phyloP scores from a whole-genome alignment of 352 stramenopile species.

The Phytophthora chlamydospora region DNA sequence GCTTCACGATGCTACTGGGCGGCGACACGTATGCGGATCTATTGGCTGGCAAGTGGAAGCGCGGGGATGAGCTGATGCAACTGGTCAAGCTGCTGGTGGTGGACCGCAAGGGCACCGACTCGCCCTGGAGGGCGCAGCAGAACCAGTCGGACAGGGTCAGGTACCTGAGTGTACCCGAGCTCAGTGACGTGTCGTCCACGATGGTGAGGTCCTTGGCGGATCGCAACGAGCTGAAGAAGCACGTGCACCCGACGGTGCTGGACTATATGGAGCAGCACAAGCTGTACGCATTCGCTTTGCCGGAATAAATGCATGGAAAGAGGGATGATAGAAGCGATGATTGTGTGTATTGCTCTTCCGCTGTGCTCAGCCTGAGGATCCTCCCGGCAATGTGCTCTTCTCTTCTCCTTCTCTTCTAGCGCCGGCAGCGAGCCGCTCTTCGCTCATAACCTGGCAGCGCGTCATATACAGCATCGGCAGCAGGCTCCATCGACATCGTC shows the following conservation, averaged over 20 bases:
- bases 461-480: constrained; percentile 37
- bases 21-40: constrained; percentile 88
- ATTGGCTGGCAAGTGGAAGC: constrained; percentile 87
- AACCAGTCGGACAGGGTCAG: constrained; percentile 32
- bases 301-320: constrained; percentile 6
- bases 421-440: constrained; percentile 27
- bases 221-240: constrained; percentile 39
- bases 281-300: constrained; percentile 73
- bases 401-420: constrained; percentile 16
- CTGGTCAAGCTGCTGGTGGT: constrained; percentile 78
- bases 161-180: constrained; percentile 58
- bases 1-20: constrained; percentile 81
- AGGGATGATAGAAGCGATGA: constrained; percentile 12
- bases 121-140: constrained; percentile 34
- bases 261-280: constrained; percentile 81
- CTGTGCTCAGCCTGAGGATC: constrained; percentile 20
- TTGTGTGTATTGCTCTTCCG: constrained; percentile 4
- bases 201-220: constrained; percentile 50
- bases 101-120: constrained; percentile 61
- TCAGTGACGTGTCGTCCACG: constrained; percentile 84
- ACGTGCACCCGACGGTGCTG: constrained; percentile 62
- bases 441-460: constrained; percentile 29
- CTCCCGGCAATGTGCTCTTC: constrained; percentile 31
- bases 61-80: constrained; percentile 71
- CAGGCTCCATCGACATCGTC: constrained; percentile 18